Percentiles rank a stretch among this genome's conserved stretches.
Evolutionary conservation across 106 monocot species (phyloP).

Genomic region (Dendrobium chrysotoxum): DNA sequence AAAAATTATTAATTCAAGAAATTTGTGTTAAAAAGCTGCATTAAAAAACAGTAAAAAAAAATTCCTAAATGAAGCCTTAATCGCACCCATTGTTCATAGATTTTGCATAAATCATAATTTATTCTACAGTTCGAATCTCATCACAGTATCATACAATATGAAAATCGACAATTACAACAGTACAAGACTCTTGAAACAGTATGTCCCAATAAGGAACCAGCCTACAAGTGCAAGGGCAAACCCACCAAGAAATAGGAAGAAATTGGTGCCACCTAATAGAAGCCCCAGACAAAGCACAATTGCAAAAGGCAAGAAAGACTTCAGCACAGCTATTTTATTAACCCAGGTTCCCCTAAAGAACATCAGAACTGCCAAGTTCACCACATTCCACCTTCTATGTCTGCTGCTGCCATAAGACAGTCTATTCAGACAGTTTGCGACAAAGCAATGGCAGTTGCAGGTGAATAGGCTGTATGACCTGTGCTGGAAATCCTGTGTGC

Average conservation of each 20-base stretch:
- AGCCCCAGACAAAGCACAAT: slow-evolving; percentile 41
- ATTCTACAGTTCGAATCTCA: no score
- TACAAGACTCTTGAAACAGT: slow-evolving; percentile 63
- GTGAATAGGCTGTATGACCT: slow-evolving; percentile 75
- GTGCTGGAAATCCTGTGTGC: slow-evolving; percentile 86
- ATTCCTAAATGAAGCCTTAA: no score
- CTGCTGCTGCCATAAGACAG: slow-evolving; percentile 33
- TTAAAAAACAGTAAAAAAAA: no score
- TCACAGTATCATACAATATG: no score
- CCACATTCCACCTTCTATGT: slow-evolving; percentile 71
- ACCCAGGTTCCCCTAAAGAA: slow-evolving; percentile 70
- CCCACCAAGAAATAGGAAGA: slow-evolving; percentile 31
- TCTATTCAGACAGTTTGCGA: slow-evolving; percentile 69
- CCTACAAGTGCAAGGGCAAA: slow-evolving; percentile 42
- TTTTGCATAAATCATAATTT: no score
- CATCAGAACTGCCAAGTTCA: slow-evolving; percentile 55
- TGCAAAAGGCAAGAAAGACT: slow-evolving; percentile 49
- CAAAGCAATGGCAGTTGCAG: slow-evolving; percentile 96
- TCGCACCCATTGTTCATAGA: no score
- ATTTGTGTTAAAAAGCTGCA: no score
- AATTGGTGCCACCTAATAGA: slow-evolving; percentile 42
- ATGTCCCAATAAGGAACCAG: slow-evolving; percentile 85
- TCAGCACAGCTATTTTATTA: slow-evolving; percentile 38
- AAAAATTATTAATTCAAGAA: no score
- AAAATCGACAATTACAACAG: slow-evolving; percentile 25